Conservation (phyloP, 2,329 filamentous ascomycete genomes). For the Curvularia lunata region DNA sequence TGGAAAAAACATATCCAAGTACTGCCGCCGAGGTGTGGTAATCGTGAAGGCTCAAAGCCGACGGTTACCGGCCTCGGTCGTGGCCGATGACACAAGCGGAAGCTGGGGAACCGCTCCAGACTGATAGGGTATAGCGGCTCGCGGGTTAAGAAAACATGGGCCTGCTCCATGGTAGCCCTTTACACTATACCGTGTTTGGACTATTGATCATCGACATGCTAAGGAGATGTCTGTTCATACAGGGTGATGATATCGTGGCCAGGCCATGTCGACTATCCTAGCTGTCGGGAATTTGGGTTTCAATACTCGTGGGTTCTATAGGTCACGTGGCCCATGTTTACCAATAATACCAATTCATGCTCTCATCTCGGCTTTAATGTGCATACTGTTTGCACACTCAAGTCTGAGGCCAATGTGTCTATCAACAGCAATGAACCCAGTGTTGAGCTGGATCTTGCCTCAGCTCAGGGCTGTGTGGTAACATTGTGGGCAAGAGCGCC, state of each 20-base stretch:
- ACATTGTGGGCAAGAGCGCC: conserved; percentile 49
- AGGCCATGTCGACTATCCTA: neutral
- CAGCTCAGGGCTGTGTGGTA: conserved; percentile 49
- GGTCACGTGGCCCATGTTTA: neutral
- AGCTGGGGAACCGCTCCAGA: conserved; percentile 26
- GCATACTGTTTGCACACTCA: conserved; percentile 44
- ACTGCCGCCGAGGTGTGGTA: conserved; percentile 26
- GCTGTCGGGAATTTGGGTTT: neutral
- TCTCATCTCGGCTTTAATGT: neutral
- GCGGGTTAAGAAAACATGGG: conserved; percentile 28
- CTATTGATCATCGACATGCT: neutral
- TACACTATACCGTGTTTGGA: neutral
- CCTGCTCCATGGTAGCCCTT: neutral
- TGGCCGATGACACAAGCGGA: conserved; percentile 22
- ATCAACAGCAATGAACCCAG: conserved; percentile 46
- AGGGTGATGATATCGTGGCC: neutral
- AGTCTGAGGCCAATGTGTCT: conserved; percentile 42
- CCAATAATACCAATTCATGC: neutral
- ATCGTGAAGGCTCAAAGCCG: conserved; percentile 28
- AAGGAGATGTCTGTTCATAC: neutral
- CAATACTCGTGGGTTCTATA: neutral
- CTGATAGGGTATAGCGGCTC: conserved; percentile 11
- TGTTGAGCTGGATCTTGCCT: conserved; percentile 39
- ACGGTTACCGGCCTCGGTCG: conserved; percentile 25
- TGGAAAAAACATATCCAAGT: conserved; percentile 35